These are phyloP conservation scores for Seminavis robusta DNA, from an alignment of 108 stramenopile species.

Conservation along the genomic window DNA sequence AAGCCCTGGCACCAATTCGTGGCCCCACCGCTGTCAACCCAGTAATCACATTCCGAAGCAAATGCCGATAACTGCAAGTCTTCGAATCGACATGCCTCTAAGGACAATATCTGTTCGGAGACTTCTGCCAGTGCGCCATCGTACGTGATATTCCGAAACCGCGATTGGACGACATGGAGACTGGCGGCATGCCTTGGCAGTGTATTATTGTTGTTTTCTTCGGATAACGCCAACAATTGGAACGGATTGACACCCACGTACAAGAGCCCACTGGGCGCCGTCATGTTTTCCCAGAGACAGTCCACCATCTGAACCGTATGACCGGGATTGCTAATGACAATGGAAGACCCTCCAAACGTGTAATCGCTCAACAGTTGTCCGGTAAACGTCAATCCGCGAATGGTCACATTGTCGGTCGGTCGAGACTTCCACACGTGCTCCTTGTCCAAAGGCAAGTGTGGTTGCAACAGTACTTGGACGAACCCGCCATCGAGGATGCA, in stretches of 20 bases:
- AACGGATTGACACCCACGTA: neutral
- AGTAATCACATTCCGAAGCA: too few species aligned
- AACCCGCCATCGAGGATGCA: conserved; percentile 17
- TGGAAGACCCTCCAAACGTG: neutral
- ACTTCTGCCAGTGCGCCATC: too few species aligned
- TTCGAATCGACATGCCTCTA: too few species aligned
- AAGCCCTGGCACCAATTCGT: too few species aligned
- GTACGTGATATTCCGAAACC: too few species aligned
- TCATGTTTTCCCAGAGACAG: conserved; percentile 6
- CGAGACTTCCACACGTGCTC: neutral
- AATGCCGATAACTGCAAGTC: too few species aligned
- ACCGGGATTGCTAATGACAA: conserved; percentile 4
- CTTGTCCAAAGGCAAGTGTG: neutral
- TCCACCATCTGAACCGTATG: conserved; percentile 6
- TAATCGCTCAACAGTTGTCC: neutral
- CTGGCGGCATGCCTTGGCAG: too few species aligned
- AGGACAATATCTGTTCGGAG: too few species aligned
- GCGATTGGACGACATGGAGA: too few species aligned
- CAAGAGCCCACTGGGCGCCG: conserved; percentile 1
- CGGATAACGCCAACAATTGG: too few species aligned
- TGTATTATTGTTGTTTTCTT: too few species aligned
- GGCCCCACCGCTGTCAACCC: too few species aligned
- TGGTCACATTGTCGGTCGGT: neutral
- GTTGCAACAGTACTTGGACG: neutral
- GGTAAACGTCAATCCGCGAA: neutral